Conservation (phyloP, 2,329 filamentous ascomycete genomes). For the Aspergillus aculeatinus region DNA sequence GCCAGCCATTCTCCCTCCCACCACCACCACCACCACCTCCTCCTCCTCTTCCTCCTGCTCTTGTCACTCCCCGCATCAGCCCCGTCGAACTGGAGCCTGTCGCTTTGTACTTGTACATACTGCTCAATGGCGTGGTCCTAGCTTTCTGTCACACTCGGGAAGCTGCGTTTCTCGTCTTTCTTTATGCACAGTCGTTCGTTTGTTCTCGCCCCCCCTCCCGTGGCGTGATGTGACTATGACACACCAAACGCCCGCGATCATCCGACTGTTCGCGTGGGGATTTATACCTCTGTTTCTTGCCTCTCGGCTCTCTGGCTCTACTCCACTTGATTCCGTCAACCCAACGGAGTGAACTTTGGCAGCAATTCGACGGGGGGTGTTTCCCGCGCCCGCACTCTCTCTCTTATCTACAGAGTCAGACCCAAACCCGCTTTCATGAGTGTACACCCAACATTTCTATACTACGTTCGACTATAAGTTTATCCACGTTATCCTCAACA, state of each 20-base stretch:
- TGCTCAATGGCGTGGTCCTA: background rate
- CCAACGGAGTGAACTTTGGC: background rate
- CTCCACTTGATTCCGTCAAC: background rate
- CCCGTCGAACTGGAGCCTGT: background rate
- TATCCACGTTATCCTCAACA: background rate
- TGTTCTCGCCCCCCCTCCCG: background rate
- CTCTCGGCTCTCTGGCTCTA: background rate
- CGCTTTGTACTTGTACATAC: background rate
- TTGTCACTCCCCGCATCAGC: background rate
- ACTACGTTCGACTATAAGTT: background rate
- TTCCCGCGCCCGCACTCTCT: background rate
- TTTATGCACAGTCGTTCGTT: background rate
- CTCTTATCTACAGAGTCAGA: background rate
- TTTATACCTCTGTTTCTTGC: background rate
- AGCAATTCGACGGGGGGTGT: background rate
- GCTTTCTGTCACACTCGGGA: background rate
- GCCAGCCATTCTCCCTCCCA: background rate
- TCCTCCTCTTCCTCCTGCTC: background rate
- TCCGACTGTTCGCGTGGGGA: background rate
- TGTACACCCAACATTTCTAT: background rate
- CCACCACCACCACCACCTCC: background rate
- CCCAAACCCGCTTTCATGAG: background rate
- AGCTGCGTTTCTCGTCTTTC: background rate
- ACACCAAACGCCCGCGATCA: constrained; percentile 1
- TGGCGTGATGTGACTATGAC: constrained; percentile 18